Percentiles rank a stretch among this genome's conserved stretches.
phyloP scores from a whole-genome alignment of 352 stramenopile species.

The Globisporangium iwayamae region DNA sequence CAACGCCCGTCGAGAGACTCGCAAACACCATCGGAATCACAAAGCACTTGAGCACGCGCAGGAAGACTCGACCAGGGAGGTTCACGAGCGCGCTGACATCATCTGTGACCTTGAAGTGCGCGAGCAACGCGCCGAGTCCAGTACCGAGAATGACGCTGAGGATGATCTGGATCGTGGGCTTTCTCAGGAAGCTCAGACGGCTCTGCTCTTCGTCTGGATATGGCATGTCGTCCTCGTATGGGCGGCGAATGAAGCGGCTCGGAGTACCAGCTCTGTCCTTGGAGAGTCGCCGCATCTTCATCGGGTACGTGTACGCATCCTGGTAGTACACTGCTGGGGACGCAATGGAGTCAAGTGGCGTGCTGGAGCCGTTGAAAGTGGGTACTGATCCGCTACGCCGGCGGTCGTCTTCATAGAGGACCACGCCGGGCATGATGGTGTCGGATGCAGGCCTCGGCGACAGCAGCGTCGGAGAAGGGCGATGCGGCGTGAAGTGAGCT shows the following conservation, averaged over 20 bases:
- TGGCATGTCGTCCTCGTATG: slow-evolving; percentile 2
- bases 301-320: slow-evolving; percentile 21
- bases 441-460: not conserved
- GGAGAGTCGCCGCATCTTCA: slow-evolving; percentile 15
- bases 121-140: slow-evolving; percentile 28
- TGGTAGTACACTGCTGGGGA: slow-evolving; percentile 42
- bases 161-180: slow-evolving; percentile 42
- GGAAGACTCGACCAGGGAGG: slow-evolving; percentile 40
- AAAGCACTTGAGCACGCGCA: slow-evolving; percentile 48
- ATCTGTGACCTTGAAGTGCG: slow-evolving; percentile 27
- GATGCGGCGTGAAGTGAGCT: not conserved
- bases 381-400: slow-evolving; percentile 9
- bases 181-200: slow-evolving; percentile 23
- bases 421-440: slow-evolving; percentile 5
- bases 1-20: slow-evolving; percentile 52
- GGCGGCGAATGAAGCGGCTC: slow-evolving; percentile 9
- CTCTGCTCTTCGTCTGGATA: slow-evolving; percentile 13
- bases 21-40: slow-evolving; percentile 70
- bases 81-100: slow-evolving; percentile 35
- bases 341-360: slow-evolving; percentile 33
- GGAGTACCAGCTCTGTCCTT: slow-evolving; percentile 12
- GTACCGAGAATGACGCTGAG: slow-evolving; percentile 34
- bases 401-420: slow-evolving; percentile 14
- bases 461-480: not conserved
- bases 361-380: slow-evolving; percentile 14